Evolutionary conservation across 352 stramenopile species (phyloP).

Genomic region (Phytopythium chamaehyphon): DNA sequence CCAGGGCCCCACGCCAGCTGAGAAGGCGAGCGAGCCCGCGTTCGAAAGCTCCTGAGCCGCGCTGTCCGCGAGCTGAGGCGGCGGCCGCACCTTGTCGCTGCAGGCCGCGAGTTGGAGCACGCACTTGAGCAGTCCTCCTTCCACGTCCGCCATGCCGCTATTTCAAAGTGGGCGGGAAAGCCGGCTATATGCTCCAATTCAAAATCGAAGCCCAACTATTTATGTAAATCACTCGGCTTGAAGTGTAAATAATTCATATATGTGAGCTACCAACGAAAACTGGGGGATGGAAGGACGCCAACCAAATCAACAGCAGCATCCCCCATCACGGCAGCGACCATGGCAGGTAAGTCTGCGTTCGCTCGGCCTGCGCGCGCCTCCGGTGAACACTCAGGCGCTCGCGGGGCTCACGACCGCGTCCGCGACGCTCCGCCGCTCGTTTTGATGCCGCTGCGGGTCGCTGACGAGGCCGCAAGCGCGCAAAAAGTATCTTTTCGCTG

Average conservation of each 20-base stretch:
- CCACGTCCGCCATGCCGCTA: constrained; percentile 39
- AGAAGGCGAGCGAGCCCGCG: neutral
- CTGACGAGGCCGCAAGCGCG: too few species aligned
- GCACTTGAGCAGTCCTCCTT: constrained; percentile 66
- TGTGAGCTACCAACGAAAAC: neutral
- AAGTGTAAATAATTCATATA: neutral
- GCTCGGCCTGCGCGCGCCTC: neutral
- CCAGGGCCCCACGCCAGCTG: neutral
- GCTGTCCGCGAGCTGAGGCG: neutral
- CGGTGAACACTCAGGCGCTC: too few species aligned
- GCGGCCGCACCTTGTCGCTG: constrained; percentile 57
- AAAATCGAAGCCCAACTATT: too few species aligned
- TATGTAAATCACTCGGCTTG: too few species aligned
- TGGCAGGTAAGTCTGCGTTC: constrained; percentile 2
- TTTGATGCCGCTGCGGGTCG: too few species aligned
- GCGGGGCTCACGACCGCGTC: too few species aligned
- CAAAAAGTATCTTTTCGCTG: neutral
- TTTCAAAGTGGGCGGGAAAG: constrained; percentile 7
- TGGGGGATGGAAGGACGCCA: neutral
- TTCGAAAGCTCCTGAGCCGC: too few species aligned
- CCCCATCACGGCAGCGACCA: constrained; percentile 1
- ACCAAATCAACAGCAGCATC: neutral
- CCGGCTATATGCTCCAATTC: neutral
- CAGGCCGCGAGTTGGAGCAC: constrained; percentile 69
- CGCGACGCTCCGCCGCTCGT: too few species aligned